These are phyloP conservation scores for Mallotus nudiflorus DNA, from an alignment of 345 rosid species.

Conservation along the genomic window DNA sequence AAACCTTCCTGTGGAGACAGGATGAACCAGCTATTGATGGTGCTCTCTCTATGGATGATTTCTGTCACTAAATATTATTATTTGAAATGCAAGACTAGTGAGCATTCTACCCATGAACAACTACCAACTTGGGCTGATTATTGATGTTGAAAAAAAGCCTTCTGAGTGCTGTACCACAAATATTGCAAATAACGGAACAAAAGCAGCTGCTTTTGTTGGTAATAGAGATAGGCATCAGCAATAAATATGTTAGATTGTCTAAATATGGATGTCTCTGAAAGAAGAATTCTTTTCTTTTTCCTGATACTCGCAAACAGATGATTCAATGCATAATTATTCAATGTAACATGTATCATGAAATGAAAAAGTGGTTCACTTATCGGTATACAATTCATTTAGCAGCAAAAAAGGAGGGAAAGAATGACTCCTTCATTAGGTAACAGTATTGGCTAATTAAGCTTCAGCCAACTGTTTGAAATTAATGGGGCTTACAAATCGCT, in stretches of 20 bases:
- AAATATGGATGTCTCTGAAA: no score
- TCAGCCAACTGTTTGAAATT: constrained; percentile 47
- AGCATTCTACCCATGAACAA: not conserved
- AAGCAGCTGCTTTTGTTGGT: not conserved
- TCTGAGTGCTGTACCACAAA: no score
- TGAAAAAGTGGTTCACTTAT: no score
- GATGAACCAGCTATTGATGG: not conserved
- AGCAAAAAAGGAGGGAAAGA: not conserved
- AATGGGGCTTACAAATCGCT: constrained; percentile 43
- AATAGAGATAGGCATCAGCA: not conserved
- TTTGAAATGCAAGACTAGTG: not conserved
- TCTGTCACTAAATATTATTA: not conserved
- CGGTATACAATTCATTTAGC: no score
- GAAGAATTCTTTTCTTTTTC: no score
- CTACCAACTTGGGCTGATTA: not conserved
- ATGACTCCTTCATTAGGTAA: not conserved
- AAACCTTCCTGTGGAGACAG: constrained; percentile 17
- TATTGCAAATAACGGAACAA: no score
- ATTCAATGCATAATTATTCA: no score
- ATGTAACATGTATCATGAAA: no score
- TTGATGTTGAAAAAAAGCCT: no score
- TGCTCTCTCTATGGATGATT: not conserved
- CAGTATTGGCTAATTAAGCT: constrained; percentile 23
- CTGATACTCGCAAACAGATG: no score
- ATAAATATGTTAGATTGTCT: no score